Evolutionary conservation across 2,329 filamentous ascomycete genomes (phyloP).

Genomic region (Penicillium olsonii): DNA sequence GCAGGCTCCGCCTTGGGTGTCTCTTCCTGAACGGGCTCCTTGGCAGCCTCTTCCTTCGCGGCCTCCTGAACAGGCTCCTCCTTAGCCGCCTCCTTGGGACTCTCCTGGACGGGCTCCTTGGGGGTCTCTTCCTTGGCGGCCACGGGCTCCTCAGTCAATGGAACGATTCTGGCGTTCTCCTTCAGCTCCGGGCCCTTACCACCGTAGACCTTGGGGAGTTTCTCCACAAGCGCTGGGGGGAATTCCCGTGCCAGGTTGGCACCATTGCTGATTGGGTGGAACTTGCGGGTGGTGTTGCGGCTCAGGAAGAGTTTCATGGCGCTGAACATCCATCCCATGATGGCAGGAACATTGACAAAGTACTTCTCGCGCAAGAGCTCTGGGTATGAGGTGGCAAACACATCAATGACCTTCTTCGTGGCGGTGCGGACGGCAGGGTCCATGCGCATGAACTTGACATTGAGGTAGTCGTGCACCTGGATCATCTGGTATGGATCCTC

Average conservation of each 20-base stretch:
- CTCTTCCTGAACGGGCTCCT: not conserved
- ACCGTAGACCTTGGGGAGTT: conserved; percentile 76
- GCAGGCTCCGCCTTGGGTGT: conserved; percentile 19
- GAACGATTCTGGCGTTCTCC: conserved; percentile 36
- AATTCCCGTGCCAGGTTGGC: conserved; percentile 65
- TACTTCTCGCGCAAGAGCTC: conserved; percentile 90
- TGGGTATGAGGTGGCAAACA: conserved; percentile 81
- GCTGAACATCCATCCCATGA: conserved; percentile 86
- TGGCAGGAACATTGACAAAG: conserved; percentile 87
- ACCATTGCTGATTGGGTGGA: conserved; percentile 76
- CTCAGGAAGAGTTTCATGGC: conserved; percentile 75
- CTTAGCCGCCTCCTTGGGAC: conserved; percentile 8
- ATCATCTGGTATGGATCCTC: conserved; percentile 85
- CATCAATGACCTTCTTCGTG: conserved; percentile 76
- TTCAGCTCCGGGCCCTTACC: conserved; percentile 64
- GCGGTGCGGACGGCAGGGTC: conserved; percentile 75
- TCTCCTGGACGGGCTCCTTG: conserved; percentile 4
- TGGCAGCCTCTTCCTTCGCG: conserved; percentile 8
- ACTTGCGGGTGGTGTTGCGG: conserved; percentile 73
- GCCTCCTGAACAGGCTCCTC: conserved; percentile 12
- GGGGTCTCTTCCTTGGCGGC: conserved; percentile 17
- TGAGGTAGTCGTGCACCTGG: conserved; percentile 91
- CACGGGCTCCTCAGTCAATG: conserved; percentile 18
- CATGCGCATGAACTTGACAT: conserved; percentile 81
- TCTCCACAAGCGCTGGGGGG: conserved; percentile 56